phyloP scores from a whole-genome alignment of 495 filamentous ascomycete species.

The Lineolata rhizophorae region DNA sequence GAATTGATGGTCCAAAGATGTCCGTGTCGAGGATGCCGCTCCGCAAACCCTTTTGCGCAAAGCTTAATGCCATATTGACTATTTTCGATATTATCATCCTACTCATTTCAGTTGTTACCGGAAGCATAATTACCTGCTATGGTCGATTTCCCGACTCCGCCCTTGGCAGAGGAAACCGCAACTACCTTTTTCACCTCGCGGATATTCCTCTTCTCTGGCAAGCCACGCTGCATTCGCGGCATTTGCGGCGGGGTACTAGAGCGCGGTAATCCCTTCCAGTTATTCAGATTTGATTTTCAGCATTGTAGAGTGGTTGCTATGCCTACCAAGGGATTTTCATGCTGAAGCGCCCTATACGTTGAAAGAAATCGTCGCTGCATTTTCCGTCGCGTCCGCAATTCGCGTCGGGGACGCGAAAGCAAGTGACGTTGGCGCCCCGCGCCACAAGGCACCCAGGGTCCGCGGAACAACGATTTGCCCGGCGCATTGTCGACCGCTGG shows the following conservation, averaged over 20 bases:
- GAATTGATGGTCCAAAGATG: constrained; percentile 90
- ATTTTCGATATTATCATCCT: constrained; percentile 1
- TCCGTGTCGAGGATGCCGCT: constrained; percentile 85
- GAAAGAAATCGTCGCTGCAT: constrained; percentile 45
- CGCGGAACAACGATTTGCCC: no score
- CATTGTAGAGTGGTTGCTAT: constrained; percentile 1
- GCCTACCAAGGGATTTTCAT: constrained; percentile 79
- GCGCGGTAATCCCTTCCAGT: constrained; percentile 50
- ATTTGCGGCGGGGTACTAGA: constrained; percentile 50
- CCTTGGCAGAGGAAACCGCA: constrained; percentile 87
- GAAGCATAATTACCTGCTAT: constrained; percentile 41
- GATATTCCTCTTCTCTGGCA: constrained; percentile 63
- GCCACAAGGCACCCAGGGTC: no score
- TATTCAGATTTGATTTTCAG: neutral
- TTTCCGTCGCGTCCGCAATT: no score
- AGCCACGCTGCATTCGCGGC: constrained; percentile 61
- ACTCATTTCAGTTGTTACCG: neutral
- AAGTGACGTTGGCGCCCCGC: no score
- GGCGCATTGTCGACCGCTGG: no score
- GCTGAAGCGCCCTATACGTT: no score
- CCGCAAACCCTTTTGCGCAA: constrained; percentile 57
- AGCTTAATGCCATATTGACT: constrained; percentile 75
- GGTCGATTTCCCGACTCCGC: constrained; percentile 90
- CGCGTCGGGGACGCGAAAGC: no score
- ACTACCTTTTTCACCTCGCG: constrained; percentile 67